Conservation (phyloP, 805 yeast genomes). For the Spathaspora girioi region DNA sequence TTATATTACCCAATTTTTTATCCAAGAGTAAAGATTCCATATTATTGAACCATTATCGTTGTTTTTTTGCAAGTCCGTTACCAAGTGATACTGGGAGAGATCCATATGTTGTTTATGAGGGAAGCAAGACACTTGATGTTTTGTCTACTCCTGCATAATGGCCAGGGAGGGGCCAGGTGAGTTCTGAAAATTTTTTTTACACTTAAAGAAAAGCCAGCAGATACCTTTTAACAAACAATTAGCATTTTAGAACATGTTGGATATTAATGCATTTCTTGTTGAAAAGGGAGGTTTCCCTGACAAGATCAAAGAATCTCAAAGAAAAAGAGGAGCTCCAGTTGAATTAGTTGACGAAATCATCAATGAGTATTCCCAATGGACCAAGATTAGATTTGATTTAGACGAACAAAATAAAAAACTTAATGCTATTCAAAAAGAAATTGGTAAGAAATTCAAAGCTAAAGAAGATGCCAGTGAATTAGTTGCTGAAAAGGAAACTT, state of each 20-base stretch:
- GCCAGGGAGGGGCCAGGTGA: background rate
- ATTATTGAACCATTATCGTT: background rate
- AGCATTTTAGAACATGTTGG: constrained; percentile 59
- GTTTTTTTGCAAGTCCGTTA: too few relatives aligned
- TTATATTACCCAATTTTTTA: constrained; percentile 23
- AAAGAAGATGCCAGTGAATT: constrained; percentile 92
- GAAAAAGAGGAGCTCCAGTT: constrained; percentile 90
- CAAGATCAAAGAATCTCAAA: constrained; percentile 79
- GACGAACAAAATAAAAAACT: constrained; percentile 86
- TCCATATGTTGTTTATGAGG: background rate
- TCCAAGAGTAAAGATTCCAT: constrained; percentile 42
- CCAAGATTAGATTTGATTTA: constrained; percentile 72
- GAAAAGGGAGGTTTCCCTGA: constrained; percentile 98
- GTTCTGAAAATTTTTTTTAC: background rate
- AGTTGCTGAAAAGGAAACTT: constrained; percentile 72
- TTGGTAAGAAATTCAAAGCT: constrained; percentile 87
- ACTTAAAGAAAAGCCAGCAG: background rate
- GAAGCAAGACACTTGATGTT: background rate
- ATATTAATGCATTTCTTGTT: constrained; percentile 84
- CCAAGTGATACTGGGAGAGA: too few relatives aligned
- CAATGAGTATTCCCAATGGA: constrained; percentile 88
- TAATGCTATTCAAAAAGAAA: constrained; percentile 88
- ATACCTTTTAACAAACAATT: background rate
- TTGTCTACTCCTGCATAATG: background rate
- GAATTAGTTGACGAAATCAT: constrained; percentile 96